Conservation (phyloP, 2,329 filamentous ascomycete species). For the Cordyceps farinosa region DNA sequence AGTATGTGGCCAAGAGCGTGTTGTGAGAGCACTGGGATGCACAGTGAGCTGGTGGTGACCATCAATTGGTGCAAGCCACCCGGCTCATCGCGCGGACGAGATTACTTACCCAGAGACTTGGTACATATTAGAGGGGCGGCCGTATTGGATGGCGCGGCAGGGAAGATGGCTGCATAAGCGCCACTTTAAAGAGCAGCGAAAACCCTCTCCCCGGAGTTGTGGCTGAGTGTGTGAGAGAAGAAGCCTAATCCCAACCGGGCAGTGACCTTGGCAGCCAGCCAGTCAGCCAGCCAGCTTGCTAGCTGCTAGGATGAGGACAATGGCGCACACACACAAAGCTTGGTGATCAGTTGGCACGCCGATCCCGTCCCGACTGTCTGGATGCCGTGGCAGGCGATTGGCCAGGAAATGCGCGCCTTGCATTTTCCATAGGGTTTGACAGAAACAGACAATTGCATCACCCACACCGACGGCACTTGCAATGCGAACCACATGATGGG, state of each 20-base stretch:
- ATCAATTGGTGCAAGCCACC: conserved; percentile 12
- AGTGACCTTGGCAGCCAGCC: background rate
- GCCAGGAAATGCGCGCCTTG: background rate
- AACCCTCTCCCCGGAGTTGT: conserved; percentile 7
- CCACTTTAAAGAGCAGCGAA: conserved; percentile 12
- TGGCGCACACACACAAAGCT: background rate
- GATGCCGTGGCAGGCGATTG: conserved; percentile 5
- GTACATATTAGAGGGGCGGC: background rate
- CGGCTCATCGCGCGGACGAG: background rate
- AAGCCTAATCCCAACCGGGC: conserved; percentile 19
- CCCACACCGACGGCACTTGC: background rate
- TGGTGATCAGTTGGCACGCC: background rate
- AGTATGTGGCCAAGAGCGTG: background rate
- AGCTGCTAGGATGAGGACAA: background rate
- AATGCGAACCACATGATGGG: background rate
- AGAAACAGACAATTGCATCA: background rate
- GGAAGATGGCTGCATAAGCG: conserved; percentile 10
- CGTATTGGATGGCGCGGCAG: conserved; percentile 4
- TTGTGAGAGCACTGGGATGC: background rate
- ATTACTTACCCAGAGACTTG: conserved; percentile 1
- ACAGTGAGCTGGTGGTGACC: background rate
- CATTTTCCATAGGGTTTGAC: background rate
- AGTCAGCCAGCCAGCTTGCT: background rate
- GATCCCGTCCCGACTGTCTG: conserved; percentile 15
- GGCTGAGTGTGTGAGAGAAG: conserved; percentile 21